Conservation (phyloP, 805 yeast genomes). For the Nakazawaea holstii region DNA sequence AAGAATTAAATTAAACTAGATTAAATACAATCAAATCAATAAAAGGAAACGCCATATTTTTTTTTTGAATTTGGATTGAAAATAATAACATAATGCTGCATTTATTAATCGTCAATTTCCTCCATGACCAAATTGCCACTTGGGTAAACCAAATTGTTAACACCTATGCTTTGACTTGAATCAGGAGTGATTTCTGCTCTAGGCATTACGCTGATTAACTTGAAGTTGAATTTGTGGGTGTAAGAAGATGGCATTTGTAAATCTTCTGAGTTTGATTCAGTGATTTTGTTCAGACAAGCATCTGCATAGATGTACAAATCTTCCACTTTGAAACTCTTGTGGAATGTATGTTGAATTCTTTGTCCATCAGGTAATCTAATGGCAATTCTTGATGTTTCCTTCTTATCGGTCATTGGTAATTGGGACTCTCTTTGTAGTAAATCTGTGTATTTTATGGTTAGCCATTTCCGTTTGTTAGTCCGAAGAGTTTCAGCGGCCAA, state of each 20-base stretch:
- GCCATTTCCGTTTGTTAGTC: conserved; percentile 43
- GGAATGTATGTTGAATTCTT: conserved; percentile 47
- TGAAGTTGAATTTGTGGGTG: conserved; percentile 42
- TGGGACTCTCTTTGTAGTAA: conserved; percentile 17
- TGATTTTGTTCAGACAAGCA: conserved; percentile 29
- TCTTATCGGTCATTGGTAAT: conserved; percentile 13
- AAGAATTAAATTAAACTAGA: conserved; percentile 15
- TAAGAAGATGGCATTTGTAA: conserved; percentile 33
- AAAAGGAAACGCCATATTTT: too few relatives aligned
- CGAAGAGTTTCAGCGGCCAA: conserved; percentile 19
- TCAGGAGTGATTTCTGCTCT: conserved; percentile 36
- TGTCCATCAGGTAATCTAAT: conserved; percentile 61
- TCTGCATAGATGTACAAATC: conserved; percentile 74
- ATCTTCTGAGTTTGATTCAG: conserved; percentile 7
- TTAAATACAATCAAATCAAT: too few relatives aligned
- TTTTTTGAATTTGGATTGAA: background rate
- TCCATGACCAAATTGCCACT: conserved; percentile 12
- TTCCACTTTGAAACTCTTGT: conserved; percentile 40
- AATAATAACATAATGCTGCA: background rate
- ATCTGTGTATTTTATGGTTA: background rate
- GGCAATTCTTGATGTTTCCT: conserved; percentile 54
- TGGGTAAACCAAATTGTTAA: conserved; percentile 50
- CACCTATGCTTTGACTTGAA: conserved; percentile 26
- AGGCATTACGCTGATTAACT: conserved; percentile 52
- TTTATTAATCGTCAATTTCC: background rate